Base-by-base conservation (phyloP, 1,284 basidiomycete species). In the Ustilago shanxiensis region DNA sequence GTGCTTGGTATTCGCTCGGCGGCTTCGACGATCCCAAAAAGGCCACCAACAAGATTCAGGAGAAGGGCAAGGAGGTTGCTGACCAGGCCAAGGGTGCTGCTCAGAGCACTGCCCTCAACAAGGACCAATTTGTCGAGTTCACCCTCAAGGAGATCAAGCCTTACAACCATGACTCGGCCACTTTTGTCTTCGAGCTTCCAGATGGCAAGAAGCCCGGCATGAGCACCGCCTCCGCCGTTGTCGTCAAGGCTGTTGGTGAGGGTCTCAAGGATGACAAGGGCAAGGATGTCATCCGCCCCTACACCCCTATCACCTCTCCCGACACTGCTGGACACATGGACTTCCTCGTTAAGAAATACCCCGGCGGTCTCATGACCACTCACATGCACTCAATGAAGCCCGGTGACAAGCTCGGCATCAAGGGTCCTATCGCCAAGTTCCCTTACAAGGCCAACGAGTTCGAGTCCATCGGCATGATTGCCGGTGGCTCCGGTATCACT, bases 161-260 rank as follows among this genome's bases (percentile, higher is more conserved):
- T 2, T 98, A 98, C 89, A 99, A 96, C 89, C 92, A 96, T 89
- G 95, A 96, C 88, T 91, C 93, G 6, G 88, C 92, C 37, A 90
- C 90, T 89, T 96, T 94, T 87, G 89, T 92, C 65, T 97, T 99
- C 85, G 92, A 92, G 82, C 89, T 98, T 41, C 93, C 93, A 41
- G 91, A 94, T 58, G 90, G 91, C 71, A 90, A 93, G 73, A 91
- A 92, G 3, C 92, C 93, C 8, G 89, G 93, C 31, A 89, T 95
- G 31, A 92, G 92, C 16, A 90, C 94, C 54, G 84, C 89, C 35
- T 88, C 90, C 88, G 87, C 92, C 24, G 78, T 90, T 22, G 76
- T 90, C 53, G 85, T 89, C 74, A 88, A 88, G 82, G 86, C 88
- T 6, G 87, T 87, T 9, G 86, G 86, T 20, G 87, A 88, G 14